Conservation (phyloP, 495 filamentous ascomycete genomes). For the Trichoderma parareesei region DNA sequence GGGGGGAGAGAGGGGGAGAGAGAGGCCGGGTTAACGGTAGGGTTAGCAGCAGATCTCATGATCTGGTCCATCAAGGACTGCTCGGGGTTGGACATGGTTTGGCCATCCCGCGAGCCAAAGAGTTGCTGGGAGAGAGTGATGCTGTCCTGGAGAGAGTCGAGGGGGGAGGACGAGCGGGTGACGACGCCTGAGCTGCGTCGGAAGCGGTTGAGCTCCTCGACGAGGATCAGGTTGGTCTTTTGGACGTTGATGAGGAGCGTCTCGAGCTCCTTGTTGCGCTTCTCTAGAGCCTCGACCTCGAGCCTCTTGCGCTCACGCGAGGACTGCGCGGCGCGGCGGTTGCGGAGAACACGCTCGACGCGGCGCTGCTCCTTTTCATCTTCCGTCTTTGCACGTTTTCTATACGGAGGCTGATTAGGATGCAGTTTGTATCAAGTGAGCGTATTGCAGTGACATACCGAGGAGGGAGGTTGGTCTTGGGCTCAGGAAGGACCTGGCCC, state of each 20-base stretch:
- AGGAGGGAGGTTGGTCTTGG: conserved; percentile 93
- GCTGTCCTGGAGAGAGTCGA: conserved; percentile 4
- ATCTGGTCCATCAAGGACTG: conserved; percentile 30
- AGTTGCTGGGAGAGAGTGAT: conserved; percentile 45
- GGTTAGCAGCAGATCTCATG: conserved; percentile 26
- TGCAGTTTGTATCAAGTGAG: background rate
- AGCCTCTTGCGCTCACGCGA: conserved; percentile 91
- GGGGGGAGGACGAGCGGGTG: conserved; percentile 28
- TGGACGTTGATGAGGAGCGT: conserved; percentile 54
- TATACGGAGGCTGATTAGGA: conserved; percentile 25
- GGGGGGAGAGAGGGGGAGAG: conserved; percentile 43
- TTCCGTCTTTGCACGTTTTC: conserved; percentile 96
- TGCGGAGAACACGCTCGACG: conserved; percentile 92
- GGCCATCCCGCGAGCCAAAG: conserved; percentile 37
- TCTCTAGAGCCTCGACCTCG: conserved; percentile 85
- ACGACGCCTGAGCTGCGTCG: conserved; percentile 46
- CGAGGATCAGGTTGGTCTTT: conserved; percentile 55
- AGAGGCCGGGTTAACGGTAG: conserved; percentile 47
- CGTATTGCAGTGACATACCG: conserved; percentile 49
- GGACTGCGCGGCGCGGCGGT: conserved; percentile 91
- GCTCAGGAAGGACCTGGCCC: conserved; percentile 93
- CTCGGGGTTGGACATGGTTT: conserved; percentile 14
- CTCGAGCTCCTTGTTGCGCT: conserved; percentile 64
- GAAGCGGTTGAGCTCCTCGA: conserved; percentile 57
- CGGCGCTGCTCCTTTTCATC: conserved; percentile 98